These are phyloP conservation scores for Lipomyces starkeyi DNA, from an alignment of 805 yeast genomes.

Conservation along the genomic window DNA sequence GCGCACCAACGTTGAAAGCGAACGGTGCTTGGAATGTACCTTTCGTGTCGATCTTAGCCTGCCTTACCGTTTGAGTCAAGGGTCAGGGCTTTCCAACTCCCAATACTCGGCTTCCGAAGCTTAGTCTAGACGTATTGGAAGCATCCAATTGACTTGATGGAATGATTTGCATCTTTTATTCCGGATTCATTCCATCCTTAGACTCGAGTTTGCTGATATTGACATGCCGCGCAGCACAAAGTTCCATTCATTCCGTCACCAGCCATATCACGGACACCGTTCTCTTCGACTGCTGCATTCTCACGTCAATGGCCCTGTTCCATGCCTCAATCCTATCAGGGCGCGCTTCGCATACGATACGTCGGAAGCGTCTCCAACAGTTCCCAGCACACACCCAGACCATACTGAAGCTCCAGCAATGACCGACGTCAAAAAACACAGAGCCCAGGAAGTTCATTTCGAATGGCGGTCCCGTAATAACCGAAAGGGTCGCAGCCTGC, in stretches of 20 bases:
- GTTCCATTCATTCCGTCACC: neutral
- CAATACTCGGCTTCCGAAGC: no score
- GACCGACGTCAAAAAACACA: neutral
- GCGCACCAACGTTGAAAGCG: no score
- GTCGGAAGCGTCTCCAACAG: no score
- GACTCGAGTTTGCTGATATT: no score
- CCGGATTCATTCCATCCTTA: no score
- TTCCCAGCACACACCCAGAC: no score
- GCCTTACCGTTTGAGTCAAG: neutral
- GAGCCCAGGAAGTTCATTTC: neutral
- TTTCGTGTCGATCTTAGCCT: no score
- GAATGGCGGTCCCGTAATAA: constrained; percentile 1
- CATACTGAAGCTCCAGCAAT: neutral
- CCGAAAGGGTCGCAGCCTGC: neutral
- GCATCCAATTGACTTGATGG: no score
- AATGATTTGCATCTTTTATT: no score
- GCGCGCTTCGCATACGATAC: neutral
- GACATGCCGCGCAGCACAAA: neutral
- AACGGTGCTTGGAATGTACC: no score
- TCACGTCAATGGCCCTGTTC: neutral
- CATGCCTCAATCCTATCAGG: neutral
- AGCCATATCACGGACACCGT: neutral
- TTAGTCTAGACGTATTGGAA: no score
- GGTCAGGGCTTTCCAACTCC: neutral
- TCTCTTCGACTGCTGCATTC: neutral